Evolutionary conservation across 805 yeast species (phyloP), one percentile per base, ranked within the genome.

Genomic region (Candida schatavii): DNA sequence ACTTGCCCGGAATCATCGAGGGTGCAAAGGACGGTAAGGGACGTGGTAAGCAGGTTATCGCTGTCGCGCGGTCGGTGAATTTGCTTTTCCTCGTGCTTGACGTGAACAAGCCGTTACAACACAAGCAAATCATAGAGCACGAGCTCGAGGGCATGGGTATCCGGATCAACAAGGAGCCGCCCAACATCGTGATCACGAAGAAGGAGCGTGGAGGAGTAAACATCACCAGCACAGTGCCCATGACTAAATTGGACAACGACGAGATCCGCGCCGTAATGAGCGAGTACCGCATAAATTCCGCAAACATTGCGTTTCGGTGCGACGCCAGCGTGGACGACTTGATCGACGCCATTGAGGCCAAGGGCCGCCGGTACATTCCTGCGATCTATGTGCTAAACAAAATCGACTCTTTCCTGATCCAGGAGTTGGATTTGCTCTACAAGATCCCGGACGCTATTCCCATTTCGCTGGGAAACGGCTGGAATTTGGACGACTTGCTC

Each of bases 61-160:
- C 99, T 2, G 99, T 93, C 45, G 98, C 98, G n/a, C 80, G 99
- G 66, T 88, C 97, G 2, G 95, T 97, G 62, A 90, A 93, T 61
- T 72, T 93, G 56, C 78, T 93, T 39, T 93, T 93, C 64, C 87
- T 93, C 59, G 96, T 93, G 3, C 72, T 93, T 57, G 99, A 93
- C 63, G 99, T 93, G 43, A 88, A 89, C 68, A 93, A 93, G 61
- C 99, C 99, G 3, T 74, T 93, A 54, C 90, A 85, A 48, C 98
- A 93, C 66, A 93, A 93, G 60, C 85, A 83, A 61, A 85, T 93
- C 57, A 89, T 93, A 46, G 99, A 93, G 67, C 81, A 84, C 54
- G 99, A 93, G 66, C 67, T 93, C 61, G 98, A 93, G 69, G 99
- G 99, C 26, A 91, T 93, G 57, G 99, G 99, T 41, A 91, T 93